Conservation (phyloP, 352 stramenopile genomes). For the Phytopythium sindhum region DNA sequence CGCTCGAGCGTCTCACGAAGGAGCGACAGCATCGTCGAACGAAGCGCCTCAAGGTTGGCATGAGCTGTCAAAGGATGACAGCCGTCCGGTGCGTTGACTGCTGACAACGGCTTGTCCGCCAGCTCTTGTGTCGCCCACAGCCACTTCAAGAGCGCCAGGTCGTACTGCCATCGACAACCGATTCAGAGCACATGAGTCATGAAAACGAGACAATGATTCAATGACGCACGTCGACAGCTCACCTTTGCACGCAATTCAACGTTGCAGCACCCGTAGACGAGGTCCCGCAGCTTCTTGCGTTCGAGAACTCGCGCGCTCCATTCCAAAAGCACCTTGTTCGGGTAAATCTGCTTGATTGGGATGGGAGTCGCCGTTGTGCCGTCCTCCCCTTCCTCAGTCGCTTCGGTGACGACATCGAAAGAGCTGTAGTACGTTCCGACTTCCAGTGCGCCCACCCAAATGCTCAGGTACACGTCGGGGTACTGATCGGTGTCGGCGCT, state of each 20-base stretch:
- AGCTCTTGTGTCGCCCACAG: constrained; percentile 59
- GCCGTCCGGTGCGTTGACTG: not conserved
- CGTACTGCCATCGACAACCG: constrained; percentile 33
- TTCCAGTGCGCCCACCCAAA: constrained; percentile 64
- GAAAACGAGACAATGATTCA: not conserved
- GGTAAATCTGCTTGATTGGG: constrained; percentile 45
- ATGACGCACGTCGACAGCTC: not conserved
- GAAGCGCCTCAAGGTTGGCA: constrained; percentile 38
- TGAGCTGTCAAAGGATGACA: constrained; percentile 17
- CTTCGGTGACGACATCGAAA: not conserved
- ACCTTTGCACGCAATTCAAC: constrained; percentile 58
- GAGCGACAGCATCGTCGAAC: constrained; percentile 34
- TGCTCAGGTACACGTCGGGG: constrained; percentile 39
- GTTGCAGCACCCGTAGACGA: constrained; percentile 47
- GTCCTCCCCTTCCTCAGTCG: constrained; percentile 12
- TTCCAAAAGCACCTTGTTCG: constrained; percentile 45
- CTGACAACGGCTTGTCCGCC: constrained; percentile 4
- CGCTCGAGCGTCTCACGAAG: constrained; percentile 47
- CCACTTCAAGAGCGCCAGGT: constrained; percentile 69
- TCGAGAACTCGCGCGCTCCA: constrained; percentile 43
- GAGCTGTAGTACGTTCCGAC: constrained; percentile 41
- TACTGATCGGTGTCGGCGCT: constrained; percentile 26
- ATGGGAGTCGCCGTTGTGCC: constrained; percentile 5
- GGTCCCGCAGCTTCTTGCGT: constrained; percentile 33
- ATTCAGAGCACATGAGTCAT: not conserved